Base-by-base conservation (phyloP, 2,329 filamentous ascomycete genomes). In the Fusarium pseudocircinatum region DNA sequence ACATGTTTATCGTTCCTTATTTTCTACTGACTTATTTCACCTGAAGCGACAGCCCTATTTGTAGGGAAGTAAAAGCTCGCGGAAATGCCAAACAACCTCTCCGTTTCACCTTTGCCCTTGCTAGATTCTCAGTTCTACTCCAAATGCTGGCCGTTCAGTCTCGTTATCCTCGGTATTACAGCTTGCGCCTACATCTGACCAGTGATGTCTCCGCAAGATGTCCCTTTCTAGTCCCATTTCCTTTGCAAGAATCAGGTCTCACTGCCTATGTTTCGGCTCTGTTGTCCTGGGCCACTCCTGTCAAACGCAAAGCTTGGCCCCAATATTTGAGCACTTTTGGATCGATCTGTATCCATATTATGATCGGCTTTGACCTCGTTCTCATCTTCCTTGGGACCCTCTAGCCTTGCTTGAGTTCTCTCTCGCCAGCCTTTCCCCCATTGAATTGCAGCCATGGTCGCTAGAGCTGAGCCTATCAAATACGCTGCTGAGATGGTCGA, bases 401-500 rank as follows among this genome's bases (percentile, higher is more conserved):
- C 61, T 26, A 67, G 52, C 59, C 71, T 75, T 7, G 73, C 72
- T 65, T 83, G 79, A n/a, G 82, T 80, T 13, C 50, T 67, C 47
- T 82, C 80, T 56, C 84, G 76, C 85, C 84, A 86, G 18, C 63
- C 63, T 64, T 82, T 79, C 20, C 84, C 84, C 79, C 82, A 82
- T 47, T 75, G 79, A 63, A 85, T 82, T 11, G 82, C 80, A 16
- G 81, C 78, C 73, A 81, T 78, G 9, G 83, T 78, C 32, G 81
- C 82, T 24, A 81, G 46, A 6, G 83, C 77, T 34, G 83, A 81
- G n/a, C 76, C 62, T 22, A 83, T 73, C 60, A 86, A 67, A 54
- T 85, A 81, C 10, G 77, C 69, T 8, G 79, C 77, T 16, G 82
- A 84, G 64, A 95, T 91, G 3, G 93, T 95, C 50, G 88, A 91